A percentile compares a stretch with the other conserved stretches of the same genome.
Evolutionary conservation across 2,329 filamentous ascomycete species (phyloP).

Genomic region (Niveomyces coronatus): DNA sequence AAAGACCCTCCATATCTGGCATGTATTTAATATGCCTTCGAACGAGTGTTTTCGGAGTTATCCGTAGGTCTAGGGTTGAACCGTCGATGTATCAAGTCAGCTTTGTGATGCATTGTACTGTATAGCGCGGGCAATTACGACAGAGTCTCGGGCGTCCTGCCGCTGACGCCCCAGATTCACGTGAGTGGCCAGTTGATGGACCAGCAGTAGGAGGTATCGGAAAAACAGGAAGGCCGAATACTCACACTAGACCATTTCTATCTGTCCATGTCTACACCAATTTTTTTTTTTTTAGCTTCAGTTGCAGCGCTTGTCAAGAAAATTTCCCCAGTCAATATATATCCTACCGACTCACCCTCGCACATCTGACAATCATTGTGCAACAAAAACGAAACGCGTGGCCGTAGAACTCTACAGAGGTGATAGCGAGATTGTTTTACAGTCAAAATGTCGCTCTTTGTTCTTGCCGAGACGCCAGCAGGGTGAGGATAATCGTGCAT

Average conservation of each 20-base stretch:
- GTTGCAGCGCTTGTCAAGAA: conserved; percentile 28
- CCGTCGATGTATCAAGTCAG: conserved; percentile 10
- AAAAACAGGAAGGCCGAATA: conserved; percentile 7
- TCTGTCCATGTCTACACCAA: conserved; percentile 7
- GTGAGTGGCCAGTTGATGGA: conserved; percentile 2
- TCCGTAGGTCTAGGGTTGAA: conserved; percentile 3
- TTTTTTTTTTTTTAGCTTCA: conserved; percentile 22
- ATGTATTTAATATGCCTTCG: conserved; percentile 1
- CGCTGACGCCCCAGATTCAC: conserved; percentile 7
- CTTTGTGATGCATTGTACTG: not conserved
- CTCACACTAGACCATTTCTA: conserved; percentile 9
- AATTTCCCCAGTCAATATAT: conserved; percentile 30
- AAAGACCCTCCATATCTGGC: conserved; percentile 70
- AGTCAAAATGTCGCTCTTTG: conserved; percentile 72
- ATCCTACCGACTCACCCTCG: conserved; percentile 22
- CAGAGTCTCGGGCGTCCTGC: conserved; percentile 3
- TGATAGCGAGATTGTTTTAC: conserved; percentile 20
- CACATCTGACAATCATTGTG: conserved; percentile 27
- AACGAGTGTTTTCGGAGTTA: conserved; percentile 4
- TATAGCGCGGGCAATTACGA: conserved; percentile 3
- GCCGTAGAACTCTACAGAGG: conserved; percentile 22
- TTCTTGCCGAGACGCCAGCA: conserved; percentile 88
- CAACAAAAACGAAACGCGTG: conserved; percentile 24
- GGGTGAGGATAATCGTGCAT: conserved; percentile 37
- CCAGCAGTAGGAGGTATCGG: not conserved